Evolutionary conservation across 306 rosid genomes (phyloP), one percentile per base, ranked within the genome.

Genomic region (Citrullus amarus): DNA sequence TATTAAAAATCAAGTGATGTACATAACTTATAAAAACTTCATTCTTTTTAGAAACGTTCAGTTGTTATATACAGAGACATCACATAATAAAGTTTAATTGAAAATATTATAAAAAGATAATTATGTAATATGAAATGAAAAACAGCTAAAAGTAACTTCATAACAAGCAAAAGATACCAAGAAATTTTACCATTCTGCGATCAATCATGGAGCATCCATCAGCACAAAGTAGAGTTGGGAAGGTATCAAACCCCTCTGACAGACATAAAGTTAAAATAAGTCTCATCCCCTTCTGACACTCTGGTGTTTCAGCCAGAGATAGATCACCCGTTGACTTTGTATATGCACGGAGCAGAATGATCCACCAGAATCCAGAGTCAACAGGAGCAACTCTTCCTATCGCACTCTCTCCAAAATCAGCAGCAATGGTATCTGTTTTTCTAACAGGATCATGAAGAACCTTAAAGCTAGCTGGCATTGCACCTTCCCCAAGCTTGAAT

Each of bases 401-500:
- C 13, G 81, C 81, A 78, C 81, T 78, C 18, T 78, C 81, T n/a
- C 81, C 81, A 78, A 78, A 78, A 50, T 78, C 81, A 28, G 81
- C 81, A 78, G n/a, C 58, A 3, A 78, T n/a, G 58, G 81, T 17
- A 53, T 78, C 81, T 63, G 81, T 78, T 63, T 78, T 78, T 51
- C 75, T 62, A 63, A 78, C 60, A 48, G 81, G 81, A 32, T 78
- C 81, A 65, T 78, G 81, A 78, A 78, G 81, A 78, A 78, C 81
- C 71, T 78, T 78, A 66, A 78, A 78, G 75, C 81, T 78, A 50
- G 81, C 81, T 9, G 81, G 81, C 81, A 78, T 78, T 62, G 81
- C 81, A 78, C 81, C 81, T 78, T 78, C 81, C 74, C 81, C 81
- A 25, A 78, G 81, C 74, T 78, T 78, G 81, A 78, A 78, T 78